Base-by-base conservation (phyloP, 208 protist genomes). In the Trypanosoma melophagium region DNA sequence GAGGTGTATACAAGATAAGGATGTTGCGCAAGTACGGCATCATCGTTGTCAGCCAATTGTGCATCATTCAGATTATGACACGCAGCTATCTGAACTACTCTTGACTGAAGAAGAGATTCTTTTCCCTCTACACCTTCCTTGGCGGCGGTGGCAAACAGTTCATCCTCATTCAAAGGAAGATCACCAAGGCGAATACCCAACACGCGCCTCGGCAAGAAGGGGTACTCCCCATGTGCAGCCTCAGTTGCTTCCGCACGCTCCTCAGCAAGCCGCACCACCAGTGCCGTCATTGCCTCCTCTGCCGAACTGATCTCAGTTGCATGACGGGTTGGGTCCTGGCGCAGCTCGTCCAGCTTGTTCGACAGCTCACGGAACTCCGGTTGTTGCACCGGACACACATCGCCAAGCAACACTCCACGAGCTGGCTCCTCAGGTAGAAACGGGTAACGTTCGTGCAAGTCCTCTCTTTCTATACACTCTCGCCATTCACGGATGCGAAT, bases 1-100 rank as follows among this genome's bases (percentile, higher is more conserved):
- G 64, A 54, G 10, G 77, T 57, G 53, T 87, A 87, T 10, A 83
- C 60, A 17, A 87, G 76, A 45, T 75, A 78, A 0, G 82, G 82
- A 53, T 84, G 68, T 24, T 51, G 38, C 1, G 62, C 24, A 8
- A 82, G 70, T 9, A 72, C 57, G 16, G 59, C 38, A 54, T 80
- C 74, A 66, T 83, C 77, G 7, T 51, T 59, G 53, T 83, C 76
- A 21, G 57, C 59, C 10, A 68, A 54, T 31, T 56, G 64, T 28
- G 54, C 31, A 52, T 63, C 56, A 25, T 55, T 71, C 21, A 71
- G 49, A 35, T 71, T 57, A 28, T 51, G n/a, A 21, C 25, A 45
- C 17, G 52, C 19, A 9, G 49, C 66, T 2, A 71, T 17, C 51
- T 65, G 44, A 14, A 65, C 21, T 24, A 35, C 66, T 49, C 66